phyloP scores from a whole-genome alignment of 192 early-diverging fungal genomes.

The Blastocladiella britannica region DNA sequence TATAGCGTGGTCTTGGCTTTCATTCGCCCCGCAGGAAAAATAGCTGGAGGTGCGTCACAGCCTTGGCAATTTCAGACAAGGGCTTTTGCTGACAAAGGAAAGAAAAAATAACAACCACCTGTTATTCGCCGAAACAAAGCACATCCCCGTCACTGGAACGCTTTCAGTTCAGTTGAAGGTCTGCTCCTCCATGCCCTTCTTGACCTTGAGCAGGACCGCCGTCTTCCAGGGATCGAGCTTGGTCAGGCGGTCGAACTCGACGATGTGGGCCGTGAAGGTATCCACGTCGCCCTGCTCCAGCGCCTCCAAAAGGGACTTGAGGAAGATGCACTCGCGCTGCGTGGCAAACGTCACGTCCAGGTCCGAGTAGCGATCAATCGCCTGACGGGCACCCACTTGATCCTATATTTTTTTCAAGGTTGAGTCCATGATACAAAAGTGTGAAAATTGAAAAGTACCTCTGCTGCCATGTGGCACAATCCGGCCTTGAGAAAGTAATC shows the following conservation, averaged over 20 bases:
- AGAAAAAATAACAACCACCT: too few relatives aligned
- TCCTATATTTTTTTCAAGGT: conserved; percentile 27
- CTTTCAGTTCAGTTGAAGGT: not conserved
- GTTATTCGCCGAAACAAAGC: too few relatives aligned
- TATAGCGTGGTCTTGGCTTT: too few relatives aligned
- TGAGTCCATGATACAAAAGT: not conserved
- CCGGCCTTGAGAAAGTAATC: conserved; percentile 95
- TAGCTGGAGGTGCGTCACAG: too few relatives aligned
- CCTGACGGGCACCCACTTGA: conserved; percentile 44
- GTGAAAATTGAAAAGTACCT: conserved; percentile 23
- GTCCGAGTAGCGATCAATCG: conserved; percentile 63
- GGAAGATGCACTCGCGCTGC: conserved; percentile 67
- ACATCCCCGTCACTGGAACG: too few relatives aligned
- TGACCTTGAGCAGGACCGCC: conserved; percentile 63
- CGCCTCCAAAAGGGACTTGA: conserved; percentile 48
- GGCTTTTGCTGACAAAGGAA: too few relatives aligned
- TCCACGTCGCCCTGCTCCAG: conserved; percentile 60
- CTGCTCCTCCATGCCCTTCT: conserved; percentile 58
- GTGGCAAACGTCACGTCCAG: conserved; percentile 71
- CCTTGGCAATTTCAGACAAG: too few relatives aligned
- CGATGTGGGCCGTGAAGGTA: conserved; percentile 57
- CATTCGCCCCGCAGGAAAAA: too few relatives aligned
- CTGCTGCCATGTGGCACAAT: conserved; percentile 65
- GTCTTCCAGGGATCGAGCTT: conserved; percentile 97
- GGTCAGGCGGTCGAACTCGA: conserved; percentile 67